Percentiles rank a stretch among this genome's conserved stretches.
Conservation (phyloP, 2,329 filamentous ascomycete genomes). For the Grosmannia serpens region DNA sequence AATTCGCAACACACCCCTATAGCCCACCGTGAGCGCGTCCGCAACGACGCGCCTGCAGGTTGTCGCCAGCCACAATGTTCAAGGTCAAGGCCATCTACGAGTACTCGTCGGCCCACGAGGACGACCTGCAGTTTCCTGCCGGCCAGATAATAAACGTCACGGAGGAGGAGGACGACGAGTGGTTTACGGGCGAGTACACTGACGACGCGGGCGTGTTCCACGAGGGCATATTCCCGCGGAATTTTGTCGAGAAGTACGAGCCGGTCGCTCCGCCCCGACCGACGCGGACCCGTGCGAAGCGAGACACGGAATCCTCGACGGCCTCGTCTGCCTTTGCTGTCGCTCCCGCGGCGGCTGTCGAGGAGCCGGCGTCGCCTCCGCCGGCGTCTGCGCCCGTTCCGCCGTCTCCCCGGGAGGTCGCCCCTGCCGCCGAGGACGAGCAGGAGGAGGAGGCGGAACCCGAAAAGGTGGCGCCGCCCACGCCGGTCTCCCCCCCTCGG, state of each 20-base stretch:
- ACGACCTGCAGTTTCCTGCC: slow-evolving; percentile 77
- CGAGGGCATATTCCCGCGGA: slow-evolving; percentile 85
- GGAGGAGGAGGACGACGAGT: slow-evolving; percentile 84
- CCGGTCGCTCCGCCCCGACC: slow-evolving; percentile 83
- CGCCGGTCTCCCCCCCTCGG: neutral
- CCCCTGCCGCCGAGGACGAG: slow-evolving; percentile 14
- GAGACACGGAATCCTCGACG: slow-evolving; percentile 29
- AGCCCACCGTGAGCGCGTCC: neutral
- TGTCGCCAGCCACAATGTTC: slow-evolving; percentile 50
- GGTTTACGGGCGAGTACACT: slow-evolving; percentile 82
- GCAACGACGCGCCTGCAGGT: neutral
- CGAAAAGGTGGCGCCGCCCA: slow-evolving; percentile 5
- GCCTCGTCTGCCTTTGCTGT: slow-evolving; percentile 11
- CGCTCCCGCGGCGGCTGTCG: slow-evolving; percentile 8
- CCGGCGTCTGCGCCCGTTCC: neutral
- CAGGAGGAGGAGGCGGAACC: slow-evolving; percentile 17
- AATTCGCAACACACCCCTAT: neutral
- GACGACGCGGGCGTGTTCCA: slow-evolving; percentile 63
- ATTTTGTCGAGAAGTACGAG: slow-evolving; percentile 95
- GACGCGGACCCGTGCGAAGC: slow-evolving; percentile 59
- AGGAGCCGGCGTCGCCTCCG: slow-evolving; percentile 12
- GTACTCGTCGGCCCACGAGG: slow-evolving; percentile 84
- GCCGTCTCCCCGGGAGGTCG: slow-evolving; percentile 14
- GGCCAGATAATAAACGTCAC: slow-evolving; percentile 92
- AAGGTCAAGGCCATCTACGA: slow-evolving; percentile 95